Base-by-base conservation (phyloP, 208 protist species). In the Kentomonas sorsogonicus region DNA sequence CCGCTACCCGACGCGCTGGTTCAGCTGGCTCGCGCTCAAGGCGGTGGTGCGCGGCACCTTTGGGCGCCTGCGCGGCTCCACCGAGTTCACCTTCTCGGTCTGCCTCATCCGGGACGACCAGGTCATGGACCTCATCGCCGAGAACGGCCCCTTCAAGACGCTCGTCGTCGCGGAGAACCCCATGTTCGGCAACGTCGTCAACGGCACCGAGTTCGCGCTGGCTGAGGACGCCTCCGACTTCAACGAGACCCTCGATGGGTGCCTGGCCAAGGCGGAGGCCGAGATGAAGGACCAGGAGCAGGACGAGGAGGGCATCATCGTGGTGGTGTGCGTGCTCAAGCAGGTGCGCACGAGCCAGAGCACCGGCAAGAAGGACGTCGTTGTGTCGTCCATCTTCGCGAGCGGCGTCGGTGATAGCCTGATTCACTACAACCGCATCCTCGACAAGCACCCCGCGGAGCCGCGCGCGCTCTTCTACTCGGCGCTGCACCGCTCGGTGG, bases 361-460 rank as follows among this genome's bases (percentile, higher is more conserved):
- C 11, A 44, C 54, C 1, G 67, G 66, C 45, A 74, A 82, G 45
- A 66, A 71, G 48, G 80, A 88, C 48, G 67, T 90, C 53, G 47
- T 86, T 15, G 53, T 90, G 1, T 90, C 83, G 0, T 90, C 83
- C 27, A 73, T 90, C 63, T 86, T 90, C 43, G 78, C 74, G 25
- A 79, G 69, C 25, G 77, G 83, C 15, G 78, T 86, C 5, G 83
- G 79, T 20, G 61, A 74, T 52, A 73, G 83, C 30, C 63, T 86
- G 16, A 80, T 90, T 25, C 83, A 90, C 48, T 90, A 90, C 64
- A 78, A 72, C 25, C 79, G 83, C 45, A 90, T 90, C 43, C 46
- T 90, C 4, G 83, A 90, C 70, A 90, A 90, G 66, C 86, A 90
- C 68, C 83, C 83, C 0, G 83, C 83, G 23, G 78, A 90, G 70